A percentile compares a stretch with the other conserved stretches of the same genome.
Conservation (phyloP, 257 asterid genomes). For the Nicotiana noctiflora region DNA sequence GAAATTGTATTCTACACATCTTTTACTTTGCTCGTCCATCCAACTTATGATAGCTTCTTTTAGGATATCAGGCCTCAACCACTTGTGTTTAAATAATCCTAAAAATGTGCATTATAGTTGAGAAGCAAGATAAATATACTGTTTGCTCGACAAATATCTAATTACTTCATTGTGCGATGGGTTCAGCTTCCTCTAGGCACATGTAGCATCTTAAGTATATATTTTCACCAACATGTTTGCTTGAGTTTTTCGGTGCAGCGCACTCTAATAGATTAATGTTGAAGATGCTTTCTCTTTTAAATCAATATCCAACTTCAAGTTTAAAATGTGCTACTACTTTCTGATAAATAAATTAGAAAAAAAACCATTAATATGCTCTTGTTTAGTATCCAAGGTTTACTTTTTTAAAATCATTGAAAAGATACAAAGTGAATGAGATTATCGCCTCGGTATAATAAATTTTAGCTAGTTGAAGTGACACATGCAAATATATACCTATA, state of each 20-base stretch:
- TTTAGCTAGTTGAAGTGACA: background rate
- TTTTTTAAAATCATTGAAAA: background rate
- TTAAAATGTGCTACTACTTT: too few species aligned
- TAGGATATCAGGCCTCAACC: background rate
- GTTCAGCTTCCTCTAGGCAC: background rate
- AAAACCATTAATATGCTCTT: background rate
- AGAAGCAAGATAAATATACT: too few species aligned
- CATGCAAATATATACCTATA: too few species aligned
- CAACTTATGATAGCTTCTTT: background rate
- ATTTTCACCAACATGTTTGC: background rate
- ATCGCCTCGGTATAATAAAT: background rate
- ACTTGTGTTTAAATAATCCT: background rate
- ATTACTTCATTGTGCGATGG: background rate
- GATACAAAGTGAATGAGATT: background rate
- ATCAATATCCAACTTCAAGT: too few species aligned
- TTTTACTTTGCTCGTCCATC: background rate
- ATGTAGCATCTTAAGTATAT: too few species aligned
- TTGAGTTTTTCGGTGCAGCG: background rate
- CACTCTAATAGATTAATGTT: background rate
- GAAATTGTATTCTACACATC: background rate
- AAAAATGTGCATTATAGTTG: background rate
- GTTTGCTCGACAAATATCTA: too few species aligned
- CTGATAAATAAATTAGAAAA: too few species aligned
- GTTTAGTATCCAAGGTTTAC: background rate
- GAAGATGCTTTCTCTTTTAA: too few species aligned